Percentiles rank a stretch among this genome's conserved stretches.
Evolutionary conservation across 805 yeast genomes (phyloP).

Genomic region (Barnettozyma populi): DNA sequence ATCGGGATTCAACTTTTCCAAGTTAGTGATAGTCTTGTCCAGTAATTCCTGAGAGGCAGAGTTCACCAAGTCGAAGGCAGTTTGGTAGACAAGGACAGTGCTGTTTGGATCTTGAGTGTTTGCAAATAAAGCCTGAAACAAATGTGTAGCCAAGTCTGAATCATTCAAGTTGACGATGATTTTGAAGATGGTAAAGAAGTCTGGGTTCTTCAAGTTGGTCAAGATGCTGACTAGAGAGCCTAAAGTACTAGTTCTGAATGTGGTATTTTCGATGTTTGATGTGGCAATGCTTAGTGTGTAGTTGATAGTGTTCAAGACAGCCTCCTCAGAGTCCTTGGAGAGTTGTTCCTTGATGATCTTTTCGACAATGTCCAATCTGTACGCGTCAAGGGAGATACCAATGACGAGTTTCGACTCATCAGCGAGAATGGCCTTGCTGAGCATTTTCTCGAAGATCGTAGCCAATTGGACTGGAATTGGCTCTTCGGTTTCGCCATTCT

Average conservation of each 20-base stretch:
- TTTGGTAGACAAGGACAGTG: conserved; percentile 74
- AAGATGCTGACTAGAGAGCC: conserved; percentile 56
- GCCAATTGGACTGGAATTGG: conserved; percentile 57
- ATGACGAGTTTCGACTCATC: conserved; percentile 77
- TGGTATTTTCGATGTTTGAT: conserved; percentile 56
- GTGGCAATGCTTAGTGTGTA: conserved; percentile 75
- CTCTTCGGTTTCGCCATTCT: conserved; percentile 20
- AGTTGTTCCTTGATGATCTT: conserved; percentile 41
- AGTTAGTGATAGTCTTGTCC: conserved; percentile 44
- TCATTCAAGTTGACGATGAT: conserved; percentile 87
- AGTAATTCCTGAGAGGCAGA: conserved; percentile 89
- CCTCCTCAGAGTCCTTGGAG: conserved; percentile 42
- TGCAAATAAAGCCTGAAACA: conserved; percentile 57
- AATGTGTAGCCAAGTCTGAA: conserved; percentile 55
- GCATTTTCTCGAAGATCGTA: conserved; percentile 79
- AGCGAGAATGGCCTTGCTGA: conserved; percentile 64
- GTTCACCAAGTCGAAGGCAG: conserved; percentile 89
- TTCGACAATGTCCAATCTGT: conserved; percentile 76
- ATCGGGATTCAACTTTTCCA: conserved; percentile 26
- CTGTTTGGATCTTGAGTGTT: conserved; percentile 32
- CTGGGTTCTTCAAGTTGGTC: conserved; percentile 56
- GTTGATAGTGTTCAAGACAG: conserved; percentile 50
- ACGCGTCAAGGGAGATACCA: conserved; percentile 87
- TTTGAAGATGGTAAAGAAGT: conserved; percentile 78
- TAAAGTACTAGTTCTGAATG: conserved; percentile 63